Base-by-base conservation (phyloP, 1,284 basidiomycete species). In the Trichosporon sp. region DNA sequence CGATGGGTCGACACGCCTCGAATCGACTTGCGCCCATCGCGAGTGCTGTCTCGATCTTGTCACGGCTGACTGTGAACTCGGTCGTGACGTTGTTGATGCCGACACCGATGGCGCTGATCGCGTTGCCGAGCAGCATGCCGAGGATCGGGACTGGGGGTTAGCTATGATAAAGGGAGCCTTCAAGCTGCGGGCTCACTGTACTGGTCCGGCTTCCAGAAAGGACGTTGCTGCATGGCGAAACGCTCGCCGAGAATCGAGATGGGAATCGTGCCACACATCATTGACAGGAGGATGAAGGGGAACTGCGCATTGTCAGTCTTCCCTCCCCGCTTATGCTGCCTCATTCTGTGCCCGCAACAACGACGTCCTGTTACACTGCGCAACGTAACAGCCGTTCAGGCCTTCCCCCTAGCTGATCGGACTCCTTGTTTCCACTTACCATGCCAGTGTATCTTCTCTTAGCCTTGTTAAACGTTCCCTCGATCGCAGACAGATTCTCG, bases 111-210 rank as follows among this genome's bases (percentile, higher is more conserved):
- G 89, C 88, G 0, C 90, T 90, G 70, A 94, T 91, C 0, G 91
- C 90, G 72, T 88, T 89, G 3, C 92, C 92, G 67, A 92, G 91
- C 1, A 94, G 86, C 93, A 94, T 94, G n/a, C 93, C 92, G 8
- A 93, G 87, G 66, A 93, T 88, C 8, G 92, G 92, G 70, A 94
- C 92, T 93, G 70, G 7, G 40, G 31, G 68, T 70, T 7, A 70
- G 68, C 51, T 31, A 2, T 11, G 3, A 1, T n/a, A 4, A 1
- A 43, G 7, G 54, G 26, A 26, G 26, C 26, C 35, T 5, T 37
- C 5, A 7, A 21, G 65, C 64, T 26, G 64, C 32, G n/a, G 35
- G 79, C 88, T 70, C 73, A 92, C 92, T 90, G 76, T 90, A 94
- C 81, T 92, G 90, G 59, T 90, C 89, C 0, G 92, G 91, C 61